Evolutionary conservation across 179 eudicot species (phyloP).

Genomic region (Spergularia azorica): DNA sequence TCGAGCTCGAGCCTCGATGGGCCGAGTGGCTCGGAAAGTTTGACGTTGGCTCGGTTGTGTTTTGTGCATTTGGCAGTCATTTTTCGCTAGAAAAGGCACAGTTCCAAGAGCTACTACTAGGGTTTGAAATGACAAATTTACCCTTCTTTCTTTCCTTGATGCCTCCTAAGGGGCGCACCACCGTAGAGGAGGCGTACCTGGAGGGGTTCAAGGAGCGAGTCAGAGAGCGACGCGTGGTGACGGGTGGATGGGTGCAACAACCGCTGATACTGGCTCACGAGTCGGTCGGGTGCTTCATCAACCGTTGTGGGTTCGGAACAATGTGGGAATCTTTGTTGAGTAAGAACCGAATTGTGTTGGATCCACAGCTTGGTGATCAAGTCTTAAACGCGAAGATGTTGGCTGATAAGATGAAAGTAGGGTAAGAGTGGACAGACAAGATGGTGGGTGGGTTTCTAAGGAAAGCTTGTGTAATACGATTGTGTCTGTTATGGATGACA

Average conservation of each 20-base stretch:
- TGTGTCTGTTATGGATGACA: no score
- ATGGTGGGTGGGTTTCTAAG: no score
- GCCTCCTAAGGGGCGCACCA: slow-evolving; percentile 44
- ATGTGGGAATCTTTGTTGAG: slow-evolving; percentile 69
- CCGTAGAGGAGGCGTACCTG: slow-evolving; percentile 53
- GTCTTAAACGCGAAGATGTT: slow-evolving; percentile 50
- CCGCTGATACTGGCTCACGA: slow-evolving; percentile 40
- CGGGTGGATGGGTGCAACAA: slow-evolving; percentile 60
- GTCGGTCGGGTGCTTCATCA: slow-evolving; percentile 68
- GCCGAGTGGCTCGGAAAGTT: slow-evolving; percentile 41
- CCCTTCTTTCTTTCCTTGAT: slow-evolving; percentile 55
- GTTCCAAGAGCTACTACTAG: slow-evolving; percentile 51
- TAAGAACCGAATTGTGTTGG: slow-evolving; percentile 47
- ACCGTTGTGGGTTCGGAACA: slow-evolving; percentile 64
- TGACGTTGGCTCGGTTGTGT: slow-evolving; percentile 39
- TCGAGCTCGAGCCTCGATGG: slow-evolving; percentile 42
- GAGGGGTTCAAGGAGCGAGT: slow-evolving; percentile 52
- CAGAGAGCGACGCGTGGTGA: slow-evolving; percentile 41
- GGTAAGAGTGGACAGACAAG: slow-evolving; percentile 47
- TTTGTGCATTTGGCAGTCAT: slow-evolving; percentile 67
- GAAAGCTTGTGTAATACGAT: no score
- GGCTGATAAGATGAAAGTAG: slow-evolving; percentile 52
- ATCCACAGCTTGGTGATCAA: slow-evolving; percentile 60
- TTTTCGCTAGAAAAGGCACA: slow-evolving; percentile 48
- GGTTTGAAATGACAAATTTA: slow-evolving; percentile 46